Base-by-base conservation (phyloP, 2,329 filamentous ascomycete genomes). In the Hypoxylon sp. region DNA sequence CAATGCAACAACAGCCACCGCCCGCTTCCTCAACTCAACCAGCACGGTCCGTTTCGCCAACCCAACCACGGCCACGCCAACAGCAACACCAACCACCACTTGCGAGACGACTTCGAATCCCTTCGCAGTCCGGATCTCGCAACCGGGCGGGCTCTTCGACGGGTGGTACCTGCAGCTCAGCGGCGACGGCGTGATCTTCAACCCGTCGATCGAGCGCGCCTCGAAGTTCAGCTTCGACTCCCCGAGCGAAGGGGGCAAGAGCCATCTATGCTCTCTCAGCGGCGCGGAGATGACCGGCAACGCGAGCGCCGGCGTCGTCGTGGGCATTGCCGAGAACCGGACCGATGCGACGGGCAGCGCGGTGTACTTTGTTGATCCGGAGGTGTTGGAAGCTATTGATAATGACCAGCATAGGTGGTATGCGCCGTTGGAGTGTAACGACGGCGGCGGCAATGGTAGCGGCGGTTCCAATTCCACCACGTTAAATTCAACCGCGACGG, bases 91-190 rank as follows among this genome's bases (percentile, higher is more conserved):
- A 10, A 65, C 70, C 1, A 42, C 68, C 27, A 68, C 73, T 37
- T 78, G 77, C 72, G 72, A 73, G 22, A 65, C 75, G 46, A 74
- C 74, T 1, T 22, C 66, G 4, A 22, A 69, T 1, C 73, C 76
- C 1, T 79, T 79, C 64, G 35, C 65, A 7, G 54, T 79, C 1
- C 73, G 72, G 7, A 72, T 77, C 25, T 64, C 72, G 1, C 77
- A 78, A 60, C 75, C 76, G 0, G 73, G 71, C 53, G 74, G 78
- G 6, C 37, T 72, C 35, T 77, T 78, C 58, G 71, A 79, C 69
- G 70, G 69, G 3, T 79, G 78, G 78, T 79, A 69, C 53, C 67
- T 77, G 2, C 68, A 66, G 42, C 58, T 79, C n/a, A 74, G 73
- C 58, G 77, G 75, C 0, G 71, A 74, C 56, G 72, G 65, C 5